phyloP scores from a whole-genome alignment of 768 basidiomycete species.

The Termitomyces sp. region DNA sequence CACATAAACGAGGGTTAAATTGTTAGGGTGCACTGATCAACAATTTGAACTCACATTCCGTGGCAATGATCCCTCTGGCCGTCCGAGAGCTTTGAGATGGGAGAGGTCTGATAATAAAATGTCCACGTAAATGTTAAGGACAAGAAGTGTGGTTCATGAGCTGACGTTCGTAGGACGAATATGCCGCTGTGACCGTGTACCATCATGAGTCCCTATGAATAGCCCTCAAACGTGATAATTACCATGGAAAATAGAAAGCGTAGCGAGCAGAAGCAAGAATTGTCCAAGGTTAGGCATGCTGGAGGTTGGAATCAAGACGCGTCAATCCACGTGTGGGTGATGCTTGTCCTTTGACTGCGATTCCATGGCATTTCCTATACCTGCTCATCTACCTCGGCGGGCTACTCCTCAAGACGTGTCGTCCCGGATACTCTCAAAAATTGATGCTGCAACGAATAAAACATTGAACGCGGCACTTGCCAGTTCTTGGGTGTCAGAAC shows the following conservation, averaged over 20 bases:
- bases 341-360: constrained; percentile 10
- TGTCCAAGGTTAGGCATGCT: constrained; percentile 45
- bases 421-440: constrained; percentile 62
- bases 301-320: constrained; percentile 11
- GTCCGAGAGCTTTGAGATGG: constrained; percentile 67
- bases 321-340: constrained; percentile 14
- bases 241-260: constrained; percentile 52
- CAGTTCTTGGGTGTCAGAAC: constrained; percentile 63
- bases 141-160: constrained; percentile 5
- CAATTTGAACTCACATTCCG: constrained; percentile 40
- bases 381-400: constrained; percentile 67
- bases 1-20: background rate
- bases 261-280: constrained; percentile 39
- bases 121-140: background rate
- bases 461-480: constrained; percentile 57
- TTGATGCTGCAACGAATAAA: constrained; percentile 56
- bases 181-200: constrained; percentile 49
- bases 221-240: constrained; percentile 10
- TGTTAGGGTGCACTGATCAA: background rate
- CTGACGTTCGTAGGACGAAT: constrained; percentile 77
- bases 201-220: constrained; percentile 5
- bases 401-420: constrained; percentile 58
- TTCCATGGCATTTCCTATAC: constrained; percentile 70
- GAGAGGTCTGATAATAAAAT: constrained; percentile 53
- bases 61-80: constrained; percentile 64